A percentile compares a stretch with the other conserved stretches of the same genome.
Conservation (phyloP, 768 basidiomycete species). For the Tricholoma furcatifolium region DNA sequence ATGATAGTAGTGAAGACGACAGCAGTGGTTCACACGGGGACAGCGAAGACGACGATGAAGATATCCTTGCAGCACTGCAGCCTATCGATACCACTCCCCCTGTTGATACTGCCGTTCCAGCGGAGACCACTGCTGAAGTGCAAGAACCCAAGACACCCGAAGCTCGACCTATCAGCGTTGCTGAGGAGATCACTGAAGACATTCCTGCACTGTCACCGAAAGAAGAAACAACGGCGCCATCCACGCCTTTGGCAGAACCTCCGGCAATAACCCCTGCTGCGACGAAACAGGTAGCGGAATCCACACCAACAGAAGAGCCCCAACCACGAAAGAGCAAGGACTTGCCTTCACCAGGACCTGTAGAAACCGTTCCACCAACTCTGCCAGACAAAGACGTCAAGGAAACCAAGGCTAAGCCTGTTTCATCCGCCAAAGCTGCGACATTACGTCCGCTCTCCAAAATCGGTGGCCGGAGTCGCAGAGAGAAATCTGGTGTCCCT, state of each 20-base stretch:
- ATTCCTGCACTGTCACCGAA: constrained; percentile 20
- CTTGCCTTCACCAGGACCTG: constrained; percentile 17
- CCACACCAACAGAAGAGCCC: constrained; percentile 10
- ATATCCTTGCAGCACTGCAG: constrained; percentile 22
- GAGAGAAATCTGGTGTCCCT: constrained; percentile 82
- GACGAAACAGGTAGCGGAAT: constrained; percentile 13
- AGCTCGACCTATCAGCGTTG: constrained; percentile 43
- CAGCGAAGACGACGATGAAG: constrained; percentile 35
- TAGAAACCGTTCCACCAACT: constrained; percentile 25
- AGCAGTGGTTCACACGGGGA: constrained; percentile 41
- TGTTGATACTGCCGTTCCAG: constrained; percentile 17
- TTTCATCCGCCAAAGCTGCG: constrained; percentile 21
- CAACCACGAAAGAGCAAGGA: constrained; percentile 30
- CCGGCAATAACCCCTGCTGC: constrained; percentile 1
- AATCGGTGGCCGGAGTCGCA: constrained; percentile 40
- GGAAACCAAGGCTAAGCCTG: constrained; percentile 26
- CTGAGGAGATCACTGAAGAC: constrained; percentile 24
- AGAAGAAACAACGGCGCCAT: constrained; percentile 9
- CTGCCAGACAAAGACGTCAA: constrained; percentile 30
- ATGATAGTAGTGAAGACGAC: constrained; percentile 64
- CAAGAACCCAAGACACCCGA: constrained; percentile 77
- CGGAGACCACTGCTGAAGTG: constrained; percentile 28
- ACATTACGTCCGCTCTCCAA: constrained; percentile 19
- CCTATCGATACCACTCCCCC: constrained; percentile 13
- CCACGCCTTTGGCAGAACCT: constrained; percentile 7